Evolutionary conservation across 2,329 filamentous ascomycete species (phyloP), one percentile per base, ranked within the genome.

Genomic region (Remersonia thermophila): DNA sequence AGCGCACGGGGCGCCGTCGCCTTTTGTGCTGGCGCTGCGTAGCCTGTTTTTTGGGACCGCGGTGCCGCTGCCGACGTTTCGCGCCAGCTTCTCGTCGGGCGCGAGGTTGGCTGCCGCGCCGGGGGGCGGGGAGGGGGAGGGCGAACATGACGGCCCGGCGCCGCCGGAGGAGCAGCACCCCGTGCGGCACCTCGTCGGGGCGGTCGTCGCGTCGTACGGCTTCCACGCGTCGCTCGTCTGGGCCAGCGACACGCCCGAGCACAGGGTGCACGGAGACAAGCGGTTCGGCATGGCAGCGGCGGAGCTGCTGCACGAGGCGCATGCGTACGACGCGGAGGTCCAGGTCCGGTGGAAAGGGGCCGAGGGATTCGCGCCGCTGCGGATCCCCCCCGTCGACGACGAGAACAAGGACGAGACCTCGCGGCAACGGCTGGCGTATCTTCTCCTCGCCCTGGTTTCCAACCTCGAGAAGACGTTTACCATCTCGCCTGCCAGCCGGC

Each of bases 201-300:
- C 80, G 16, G 84, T 95, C 15, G 87, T 96, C 2, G 80, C 79
- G 30, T 91, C 82, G 55, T 93, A 93, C 71, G 89, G 83, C 14
- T 76, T 96, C 51, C 89, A 96, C 52, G 83, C 87, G 20, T 77
- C 80, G 29, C 69, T 96, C 3, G 85, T 96, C 15, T 86, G 83
- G 48, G 86, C 95, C 61, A 91, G 83, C 56, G 89, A 96, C 56
- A 93, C 87, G 0, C 65, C 73, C 0, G 80, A 76, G 45, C 89
- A 89, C 57, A 79, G 89, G 43, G 72, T 74, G 46, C 78, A 81
- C 51, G 89, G 89, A 10, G 66, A 68, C 23, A 73, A 80, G 53
- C 71, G 89, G 14, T 96, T 96, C 59, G 71, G 77, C 38, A 84
- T 94, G 73, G 86, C 85, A 0, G 87, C 85, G 0, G 69, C 76